Base-by-base conservation (phyloP, 2,329 filamentous ascomycete species). In the Ceratocystis cacaofunesta region DNA sequence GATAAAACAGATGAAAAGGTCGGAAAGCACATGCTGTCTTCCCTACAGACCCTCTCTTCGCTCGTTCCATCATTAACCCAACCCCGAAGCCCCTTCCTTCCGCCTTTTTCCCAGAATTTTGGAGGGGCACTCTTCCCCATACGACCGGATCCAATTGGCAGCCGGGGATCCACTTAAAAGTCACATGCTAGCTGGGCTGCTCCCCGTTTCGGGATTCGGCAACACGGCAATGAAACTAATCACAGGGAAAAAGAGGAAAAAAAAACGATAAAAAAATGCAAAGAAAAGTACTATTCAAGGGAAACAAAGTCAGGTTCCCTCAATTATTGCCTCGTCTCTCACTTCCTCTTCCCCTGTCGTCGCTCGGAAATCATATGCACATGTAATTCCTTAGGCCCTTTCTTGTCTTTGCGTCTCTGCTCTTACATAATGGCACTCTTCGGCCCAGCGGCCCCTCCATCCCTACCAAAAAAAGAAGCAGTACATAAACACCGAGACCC, bases 141-240 rank as follows among this genome's bases (percentile, higher is more conserved):
- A 32, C 52, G 52, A 57, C 52, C 52, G 52, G 22, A 32, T 15
- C 52, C 22, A 32, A 62, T 25, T 25, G 25, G 28, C 32, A 43
- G 41, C 61, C 61, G 41, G 46, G 41, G n/a, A 12, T 30, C 32
- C 10, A 19, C n/a, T 5, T 61, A 15, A 46, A 17, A 60, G 41
- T 48, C 52, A 60, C 63, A 64, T 64, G 32, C 43, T 30, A 46
- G 36, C 48, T 25, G 15, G 48, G 36, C 57, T n/a, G 17, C 36
- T 43, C 19, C 48, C 48, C 48, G 48, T 52, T 15, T 52, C 48
- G 48, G 48, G 22, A 52, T 52, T 52, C 48, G 48, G 48, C 48
- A 48, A 43, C 44, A 58, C 48, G 36, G 32, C 28, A 55, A 64
- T 55, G 30, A 32, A 61, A 43, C 19, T 61, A 65, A 65, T 60